These are phyloP conservation scores for Beta lomatogona DNA, from an alignment of 179 eudicot species.

Conservation along the genomic window DNA sequence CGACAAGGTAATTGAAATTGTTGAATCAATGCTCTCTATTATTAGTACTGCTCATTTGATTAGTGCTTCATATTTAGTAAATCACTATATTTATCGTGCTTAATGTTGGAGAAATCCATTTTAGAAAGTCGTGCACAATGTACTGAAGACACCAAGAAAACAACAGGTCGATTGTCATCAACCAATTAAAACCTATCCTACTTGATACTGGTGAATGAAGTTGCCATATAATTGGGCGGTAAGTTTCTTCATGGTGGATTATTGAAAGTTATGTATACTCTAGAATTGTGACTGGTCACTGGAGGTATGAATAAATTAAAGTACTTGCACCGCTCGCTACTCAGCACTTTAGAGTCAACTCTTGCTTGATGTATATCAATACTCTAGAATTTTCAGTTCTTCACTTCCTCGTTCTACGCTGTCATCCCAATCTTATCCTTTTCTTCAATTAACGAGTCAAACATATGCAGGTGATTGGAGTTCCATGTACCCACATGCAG, in stretches of 20 bases:
- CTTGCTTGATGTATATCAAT: not conserved
- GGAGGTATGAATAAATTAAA: not conserved
- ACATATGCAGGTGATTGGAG: no score
- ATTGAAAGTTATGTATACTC: not conserved
- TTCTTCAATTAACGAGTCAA: no score
- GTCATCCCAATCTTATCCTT: no score
- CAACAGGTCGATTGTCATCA: constrained; percentile 80
- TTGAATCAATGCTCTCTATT: not conserved
- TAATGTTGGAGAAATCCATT: constrained; percentile 79
- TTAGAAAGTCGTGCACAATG: constrained; percentile 78
- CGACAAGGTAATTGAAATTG: constrained; percentile 49
- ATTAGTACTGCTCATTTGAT: constrained; percentile 9
- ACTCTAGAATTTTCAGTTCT: no score
- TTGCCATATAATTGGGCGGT: constrained; percentile 98
- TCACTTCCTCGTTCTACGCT: no score
- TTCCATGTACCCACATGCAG: no score
- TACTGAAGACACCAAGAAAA: constrained; percentile 67
- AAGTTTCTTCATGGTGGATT: constrained; percentile 35
- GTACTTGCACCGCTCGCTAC: not conserved
- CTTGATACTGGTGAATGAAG: constrained; percentile 97
- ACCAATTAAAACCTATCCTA: constrained; percentile 91
- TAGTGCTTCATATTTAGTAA: constrained; percentile 1
- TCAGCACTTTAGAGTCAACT: not conserved
- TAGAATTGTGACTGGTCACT: no score
- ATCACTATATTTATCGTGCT: constrained; percentile 16